Conservation (phyloP, 768 basidiomycete genomes). For the Panus rudis region DNA sequence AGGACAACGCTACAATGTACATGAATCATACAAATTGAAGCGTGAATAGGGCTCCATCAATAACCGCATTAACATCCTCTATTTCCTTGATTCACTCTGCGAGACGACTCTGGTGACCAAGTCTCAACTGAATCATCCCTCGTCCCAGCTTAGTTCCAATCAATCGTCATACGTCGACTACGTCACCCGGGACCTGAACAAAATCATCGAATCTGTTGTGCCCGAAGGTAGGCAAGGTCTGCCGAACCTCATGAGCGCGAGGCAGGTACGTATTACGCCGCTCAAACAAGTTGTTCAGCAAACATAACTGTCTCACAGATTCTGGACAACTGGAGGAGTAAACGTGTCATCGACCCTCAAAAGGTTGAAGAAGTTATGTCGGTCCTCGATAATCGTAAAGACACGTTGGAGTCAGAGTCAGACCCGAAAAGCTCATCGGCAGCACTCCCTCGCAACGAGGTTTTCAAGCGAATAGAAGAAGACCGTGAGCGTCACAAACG, state of each 20-base stretch:
- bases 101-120: slow-evolving; percentile 68
- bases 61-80: slow-evolving; percentile 87
- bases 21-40: not conserved
- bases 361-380: slow-evolving; percentile 66
- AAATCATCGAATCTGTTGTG: slow-evolving; percentile 80
- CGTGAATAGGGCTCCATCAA: slow-evolving; percentile 61
- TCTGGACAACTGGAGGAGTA: slow-evolving; percentile 84
- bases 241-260: slow-evolving; percentile 80
- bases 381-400: slow-evolving; percentile 43
- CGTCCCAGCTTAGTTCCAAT: slow-evolving; percentile 27
- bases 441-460: slow-evolving; percentile 43
- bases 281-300: not conserved
- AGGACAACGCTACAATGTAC: not conserved
- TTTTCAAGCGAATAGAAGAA: slow-evolving; percentile 84
- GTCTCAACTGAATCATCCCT: slow-evolving; percentile 40
- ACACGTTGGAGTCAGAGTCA: slow-evolving; percentile 13
- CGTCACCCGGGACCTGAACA: slow-evolving; percentile 67
- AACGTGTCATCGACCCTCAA: slow-evolving; percentile 76
- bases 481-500: slow-evolving; percentile 91
- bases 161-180: slow-evolving; percentile 68
- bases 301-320: slow-evolving; percentile 42
- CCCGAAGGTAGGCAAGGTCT: slow-evolving; percentile 83
- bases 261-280: slow-evolving; percentile 49
- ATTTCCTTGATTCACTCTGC: slow-evolving; percentile 85
- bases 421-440: slow-evolving; percentile 19